These are phyloP conservation scores for Ogataea henricii DNA, from an alignment of 805 yeast species.

Conservation along the genomic window DNA sequence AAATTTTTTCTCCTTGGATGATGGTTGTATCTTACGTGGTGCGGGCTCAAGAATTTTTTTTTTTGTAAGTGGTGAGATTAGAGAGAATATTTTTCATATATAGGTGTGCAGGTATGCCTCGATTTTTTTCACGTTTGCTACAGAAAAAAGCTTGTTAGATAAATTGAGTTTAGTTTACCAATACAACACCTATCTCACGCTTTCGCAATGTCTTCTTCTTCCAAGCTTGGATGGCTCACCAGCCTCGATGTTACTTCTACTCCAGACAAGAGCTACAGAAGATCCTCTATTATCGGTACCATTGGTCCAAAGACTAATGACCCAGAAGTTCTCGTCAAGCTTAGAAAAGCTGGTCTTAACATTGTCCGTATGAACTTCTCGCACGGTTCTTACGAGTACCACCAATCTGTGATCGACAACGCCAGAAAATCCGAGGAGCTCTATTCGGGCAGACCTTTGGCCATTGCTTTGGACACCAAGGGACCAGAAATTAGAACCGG, in stretches of 20 bases:
- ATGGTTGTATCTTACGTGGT: slow-evolving; percentile 6
- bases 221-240: slow-evolving; percentile 80
- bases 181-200: slow-evolving; percentile 1
- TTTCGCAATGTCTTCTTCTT: slow-evolving; percentile 27
- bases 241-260: slow-evolving; percentile 69
- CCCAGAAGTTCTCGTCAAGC: slow-evolving; percentile 77
- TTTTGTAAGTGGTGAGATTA: slow-evolving; percentile 3
- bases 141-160: background rate
- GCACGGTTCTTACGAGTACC: slow-evolving; percentile 98
- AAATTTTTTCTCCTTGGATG: background rate
- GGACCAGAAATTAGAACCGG: slow-evolving; percentile 99
- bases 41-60: slow-evolving; percentile 2
- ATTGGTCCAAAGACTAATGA: slow-evolving; percentile 98
- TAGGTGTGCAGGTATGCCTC: slow-evolving; percentile 6
- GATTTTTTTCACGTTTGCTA: background rate
- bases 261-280: slow-evolving; percentile 81
- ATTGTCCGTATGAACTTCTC: slow-evolving; percentile 99
- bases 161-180: background rate
- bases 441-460: slow-evolving; percentile 94
- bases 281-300: slow-evolving; percentile 97
- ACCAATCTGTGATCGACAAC: slow-evolving; percentile 94
- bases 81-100: slow-evolving; percentile 3
- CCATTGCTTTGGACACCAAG: slow-evolving; percentile 98
- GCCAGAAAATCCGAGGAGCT: slow-evolving; percentile 91
- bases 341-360: slow-evolving; percentile 97